Percentiles rank a stretch among this genome's conserved stretches.
Evolutionary conservation across 352 stramenopile genomes (phyloP).

Genomic region (Phytophthora capsici): DNA sequence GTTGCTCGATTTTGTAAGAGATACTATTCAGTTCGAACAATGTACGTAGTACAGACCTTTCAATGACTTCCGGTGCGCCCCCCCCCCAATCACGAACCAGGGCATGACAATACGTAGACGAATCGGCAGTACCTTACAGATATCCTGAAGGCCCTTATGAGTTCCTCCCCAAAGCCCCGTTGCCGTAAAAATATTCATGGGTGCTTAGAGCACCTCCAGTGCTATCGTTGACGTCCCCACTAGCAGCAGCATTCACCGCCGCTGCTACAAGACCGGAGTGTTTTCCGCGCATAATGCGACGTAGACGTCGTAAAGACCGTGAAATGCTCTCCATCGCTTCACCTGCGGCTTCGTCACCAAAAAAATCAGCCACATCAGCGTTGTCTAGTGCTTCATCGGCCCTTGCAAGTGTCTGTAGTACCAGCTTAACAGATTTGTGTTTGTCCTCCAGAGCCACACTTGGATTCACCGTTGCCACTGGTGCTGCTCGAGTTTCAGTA

Average conservation of each 20-base stretch:
- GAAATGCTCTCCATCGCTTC: conserved; percentile 33
- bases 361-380: conserved; percentile 42
- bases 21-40: neutral
- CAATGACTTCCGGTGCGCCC: too few species aligned
- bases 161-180: conserved; percentile 9
- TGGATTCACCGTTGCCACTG: conserved; percentile 6
- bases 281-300: conserved; percentile 51
- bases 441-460: conserved; percentile 26
- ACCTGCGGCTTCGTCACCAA: conserved; percentile 33
- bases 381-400: conserved; percentile 53
- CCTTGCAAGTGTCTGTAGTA: conserved; percentile 38
- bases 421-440: conserved; percentile 39
- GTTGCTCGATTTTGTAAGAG: conserved; percentile 31
- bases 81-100: too few species aligned
- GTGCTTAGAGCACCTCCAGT: conserved; percentile 15
- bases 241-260: conserved; percentile 19
- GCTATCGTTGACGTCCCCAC: conserved; percentile 15
- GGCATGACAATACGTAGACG: too few species aligned
- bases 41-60: too few species aligned
- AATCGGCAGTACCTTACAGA: neutral
- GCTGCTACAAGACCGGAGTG: conserved; percentile 41
- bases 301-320: conserved; percentile 37
- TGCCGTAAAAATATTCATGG: conserved; percentile 50
- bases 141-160: conserved; percentile 7
- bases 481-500: neutral